These are phyloP conservation scores for Pterocarpus santalinus DNA, from an alignment of 306 rosid genomes.

Conservation along the genomic window DNA sequence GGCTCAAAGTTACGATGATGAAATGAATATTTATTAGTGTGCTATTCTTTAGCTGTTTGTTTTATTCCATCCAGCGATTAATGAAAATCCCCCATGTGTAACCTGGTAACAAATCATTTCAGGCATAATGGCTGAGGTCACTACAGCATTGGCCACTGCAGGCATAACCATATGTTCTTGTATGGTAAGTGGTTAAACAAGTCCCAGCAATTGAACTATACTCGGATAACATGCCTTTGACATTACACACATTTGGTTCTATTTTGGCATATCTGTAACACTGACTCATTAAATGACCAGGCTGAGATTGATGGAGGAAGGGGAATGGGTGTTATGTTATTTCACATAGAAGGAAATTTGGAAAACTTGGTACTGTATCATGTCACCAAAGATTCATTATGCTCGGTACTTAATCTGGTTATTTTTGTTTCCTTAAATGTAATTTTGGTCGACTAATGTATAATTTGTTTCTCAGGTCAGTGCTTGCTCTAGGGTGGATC, in stretches of 20 bases:
- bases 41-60: conserved; percentile 7
- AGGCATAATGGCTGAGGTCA: conserved; percentile 97
- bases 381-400: conserved; percentile 18
- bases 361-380: conserved; percentile 77
- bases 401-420: conserved; percentile 33
- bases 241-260: conserved; percentile 32
- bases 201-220: conserved; percentile 31
- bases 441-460: conserved; percentile 44
- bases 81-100: neutral
- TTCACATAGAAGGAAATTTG: conserved; percentile 79
- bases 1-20: conserved; percentile 23
- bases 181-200: conserved; percentile 78
- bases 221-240: conserved; percentile 34
- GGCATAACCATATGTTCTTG: conserved; percentile 89
- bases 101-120: conserved; percentile 50
- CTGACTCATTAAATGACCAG: conserved; percentile 66
- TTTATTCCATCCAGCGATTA: neutral
- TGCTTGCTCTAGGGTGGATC: conserved; percentile 76
- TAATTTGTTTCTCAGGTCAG: conserved; percentile 61
- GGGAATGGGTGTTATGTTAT: conserved; percentile 92
- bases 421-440: conserved; percentile 6
- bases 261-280: conserved; percentile 35
- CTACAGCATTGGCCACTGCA: conserved; percentile 81
- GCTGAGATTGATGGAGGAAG: conserved; percentile 97
- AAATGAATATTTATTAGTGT: conserved; percentile 14